A percentile compares a stretch with the other conserved stretches of the same genome.
These are phyloP conservation scores for Syncephalastrum contaminatum DNA, from an alignment of 371 early-diverging fungal genomes.

Conservation along the genomic window DNA sequence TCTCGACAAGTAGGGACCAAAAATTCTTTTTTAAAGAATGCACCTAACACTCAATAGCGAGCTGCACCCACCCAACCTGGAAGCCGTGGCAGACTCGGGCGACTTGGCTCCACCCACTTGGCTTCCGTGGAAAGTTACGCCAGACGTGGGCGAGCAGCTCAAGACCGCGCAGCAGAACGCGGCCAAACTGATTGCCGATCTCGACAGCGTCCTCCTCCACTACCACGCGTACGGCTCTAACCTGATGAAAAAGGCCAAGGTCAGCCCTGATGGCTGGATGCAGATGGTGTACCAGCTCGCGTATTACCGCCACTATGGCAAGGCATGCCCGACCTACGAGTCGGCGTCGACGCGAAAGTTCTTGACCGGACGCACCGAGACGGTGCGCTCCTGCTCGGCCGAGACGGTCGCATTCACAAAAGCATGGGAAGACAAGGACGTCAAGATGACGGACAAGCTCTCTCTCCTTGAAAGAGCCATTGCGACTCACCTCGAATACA, in stretches of 20 bases:
- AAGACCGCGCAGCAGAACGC: conserved; percentile 63
- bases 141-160: conserved; percentile 36
- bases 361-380: conserved; percentile 86
- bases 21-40: neutral
- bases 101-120: conserved; percentile 7
- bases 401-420: conserved; percentile 70
- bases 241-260: conserved; percentile 76
- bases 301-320: conserved; percentile 72
- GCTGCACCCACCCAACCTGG: neutral
- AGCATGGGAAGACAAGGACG: conserved; percentile 62
- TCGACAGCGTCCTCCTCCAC: conserved; percentile 72
- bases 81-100: too few relatives aligned
- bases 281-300: conserved; percentile 89
- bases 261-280: conserved; percentile 82
- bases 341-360: conserved; percentile 82
- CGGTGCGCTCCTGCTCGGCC: conserved; percentile 67
- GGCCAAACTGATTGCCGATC: conserved; percentile 60
- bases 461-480: conserved; percentile 61
- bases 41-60: neutral
- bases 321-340: conserved; percentile 78
- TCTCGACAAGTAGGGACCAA: conserved; percentile 44
- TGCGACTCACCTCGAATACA: conserved; percentile 65
- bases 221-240: conserved; percentile 74
- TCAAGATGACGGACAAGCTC: conserved; percentile 57
- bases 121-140: conserved; percentile 15